phyloP scores from a whole-genome alignment of 1,284 basidiomycete genomes.

The Cutaneotrichosporon mucoides region DNA sequence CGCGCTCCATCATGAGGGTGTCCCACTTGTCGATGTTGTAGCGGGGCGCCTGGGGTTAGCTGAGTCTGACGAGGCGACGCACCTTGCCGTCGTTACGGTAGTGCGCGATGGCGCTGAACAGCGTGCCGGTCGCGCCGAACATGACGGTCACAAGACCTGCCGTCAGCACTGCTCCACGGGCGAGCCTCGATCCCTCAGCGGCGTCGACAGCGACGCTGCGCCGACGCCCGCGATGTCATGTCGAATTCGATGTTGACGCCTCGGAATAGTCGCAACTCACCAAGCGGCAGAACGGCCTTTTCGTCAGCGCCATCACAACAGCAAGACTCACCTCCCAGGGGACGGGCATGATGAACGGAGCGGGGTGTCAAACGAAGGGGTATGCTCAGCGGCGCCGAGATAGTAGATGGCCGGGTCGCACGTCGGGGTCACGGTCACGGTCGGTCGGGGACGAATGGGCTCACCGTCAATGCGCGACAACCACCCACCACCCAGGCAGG shows the following conservation, averaged over 20 bases:
- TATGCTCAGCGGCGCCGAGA: neutral
- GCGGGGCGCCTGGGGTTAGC: conserved; percentile 62
- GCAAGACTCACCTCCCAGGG: conserved; percentile 65
- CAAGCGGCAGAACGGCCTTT: conserved; percentile 81
- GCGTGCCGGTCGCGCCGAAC: conserved; percentile 83
- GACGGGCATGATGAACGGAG: conserved; percentile 64
- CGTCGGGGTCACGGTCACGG: too few species aligned
- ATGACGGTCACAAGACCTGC: conserved; percentile 76
- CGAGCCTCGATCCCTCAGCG: neutral
- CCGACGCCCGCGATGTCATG: neutral
- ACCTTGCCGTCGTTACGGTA: conserved; percentile 88
- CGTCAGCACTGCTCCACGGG: conserved; percentile 1
- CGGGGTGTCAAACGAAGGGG: neutral
- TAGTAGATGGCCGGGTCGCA: neutral
- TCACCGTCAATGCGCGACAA: conserved; percentile 5
- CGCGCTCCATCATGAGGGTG: conserved; percentile 89
- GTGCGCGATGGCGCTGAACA: conserved; percentile 69
- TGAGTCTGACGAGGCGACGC: neutral
- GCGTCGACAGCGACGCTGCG: neutral
- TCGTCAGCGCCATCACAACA: neutral
- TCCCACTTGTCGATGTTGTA: conserved; percentile 86
- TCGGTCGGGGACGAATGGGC: conserved; percentile 9
- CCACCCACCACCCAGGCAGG: neutral
- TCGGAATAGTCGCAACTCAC: conserved; percentile 50
- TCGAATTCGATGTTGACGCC: conserved; percentile 1